Conservation (phyloP, 225 moss, liverwort and hornwort genomes). For the Pseudoscleropodium purum region DNA sequence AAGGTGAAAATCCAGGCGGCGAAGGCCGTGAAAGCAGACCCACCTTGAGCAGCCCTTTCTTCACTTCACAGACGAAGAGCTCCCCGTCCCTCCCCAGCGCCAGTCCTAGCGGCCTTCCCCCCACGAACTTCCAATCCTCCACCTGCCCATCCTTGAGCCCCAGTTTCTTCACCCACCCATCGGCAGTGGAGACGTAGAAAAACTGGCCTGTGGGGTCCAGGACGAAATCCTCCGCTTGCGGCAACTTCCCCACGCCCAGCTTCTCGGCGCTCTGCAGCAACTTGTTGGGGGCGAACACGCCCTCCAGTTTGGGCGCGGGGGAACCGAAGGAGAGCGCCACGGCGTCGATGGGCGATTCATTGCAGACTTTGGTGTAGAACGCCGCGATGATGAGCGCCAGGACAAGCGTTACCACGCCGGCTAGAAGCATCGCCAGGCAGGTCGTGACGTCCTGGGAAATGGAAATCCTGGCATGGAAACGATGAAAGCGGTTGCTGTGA, state of each 20-base stretch:
- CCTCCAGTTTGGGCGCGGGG: slow-evolving; percentile 1
- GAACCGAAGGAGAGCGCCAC: slow-evolving; percentile 14
- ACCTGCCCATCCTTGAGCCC: slow-evolving; percentile 25
- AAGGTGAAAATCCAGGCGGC: too few relatives aligned
- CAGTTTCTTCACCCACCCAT: slow-evolving; percentile 70
- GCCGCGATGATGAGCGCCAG: slow-evolving; percentile 18
- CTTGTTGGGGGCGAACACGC: slow-evolving; percentile 33
- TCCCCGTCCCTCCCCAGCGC: slow-evolving; percentile 21
- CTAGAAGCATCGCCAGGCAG: neutral
- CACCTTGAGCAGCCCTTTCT: slow-evolving; percentile 41
- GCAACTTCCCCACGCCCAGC: slow-evolving; percentile 14
- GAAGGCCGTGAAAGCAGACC: neutral
- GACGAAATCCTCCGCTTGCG: slow-evolving; percentile 38
- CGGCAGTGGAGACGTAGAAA: slow-evolving; percentile 18
- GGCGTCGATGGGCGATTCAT: slow-evolving; percentile 32
- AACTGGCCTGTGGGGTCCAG: slow-evolving; percentile 18
- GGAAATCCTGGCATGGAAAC: neutral
- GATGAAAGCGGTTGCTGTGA: neutral
- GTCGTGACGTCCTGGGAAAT: neutral
- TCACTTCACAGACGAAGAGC: slow-evolving; percentile 1
- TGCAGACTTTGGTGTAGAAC: slow-evolving; percentile 1
- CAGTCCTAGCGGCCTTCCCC: slow-evolving; percentile 41
- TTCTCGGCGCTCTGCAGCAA: slow-evolving; percentile 25
- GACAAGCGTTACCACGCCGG: neutral
- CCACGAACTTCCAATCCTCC: slow-evolving; percentile 41